Evolutionary conservation across 2,329 filamentous ascomycete genomes (phyloP), one percentile per base, ranked within the genome.

Genomic region (Phoma sp.): DNA sequence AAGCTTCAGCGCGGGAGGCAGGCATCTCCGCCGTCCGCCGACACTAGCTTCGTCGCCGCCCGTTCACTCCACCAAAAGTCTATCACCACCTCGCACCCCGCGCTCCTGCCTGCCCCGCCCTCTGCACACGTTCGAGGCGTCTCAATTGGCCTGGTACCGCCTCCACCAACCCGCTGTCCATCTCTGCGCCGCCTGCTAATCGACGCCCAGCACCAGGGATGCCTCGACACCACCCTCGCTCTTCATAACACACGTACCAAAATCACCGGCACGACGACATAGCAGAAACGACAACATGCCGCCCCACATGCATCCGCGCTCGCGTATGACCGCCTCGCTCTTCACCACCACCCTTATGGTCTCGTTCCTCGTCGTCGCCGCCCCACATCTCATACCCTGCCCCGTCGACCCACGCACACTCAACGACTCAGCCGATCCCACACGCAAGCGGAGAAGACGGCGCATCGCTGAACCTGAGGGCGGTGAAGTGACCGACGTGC

Each of bases 341-440:
- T 99, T 99, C 80, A 92, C 92, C 45, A 91, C 90, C n/a, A 98
- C 94, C 1, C 85, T 98, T 50, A 83, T 91, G 60, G 88, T 92
- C 29, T 95, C 90, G 65, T 96, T 99, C 76, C 84, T 96, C 61
- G 93, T 99, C 59, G 95, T 99, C 48, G 91, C 86, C 27, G 82
- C 96, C 39, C 95, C 95, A 21, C 95, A 99, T 75, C 73, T 96
- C 27, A 85, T 99, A 17, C 95, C 95, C 1, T 99, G 95, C 73
- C 95, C 95, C 1, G 91, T 92, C 25, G 78, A 80, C 40, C 91
- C 91, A 2, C 84, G 90, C 62, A 85, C 87, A 31, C 88, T 89
- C 67, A 89, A 91, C 65, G 93, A 96, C 74, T 87, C 87, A 15
- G 48, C 70, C 43, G 68, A 74, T 48, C 71, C 73, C 25, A 67